Evolutionary conservation across 441 rosid genomes (phyloP), one percentile per base, ranked within the genome.

Genomic region (Erodium texanum): DNA sequence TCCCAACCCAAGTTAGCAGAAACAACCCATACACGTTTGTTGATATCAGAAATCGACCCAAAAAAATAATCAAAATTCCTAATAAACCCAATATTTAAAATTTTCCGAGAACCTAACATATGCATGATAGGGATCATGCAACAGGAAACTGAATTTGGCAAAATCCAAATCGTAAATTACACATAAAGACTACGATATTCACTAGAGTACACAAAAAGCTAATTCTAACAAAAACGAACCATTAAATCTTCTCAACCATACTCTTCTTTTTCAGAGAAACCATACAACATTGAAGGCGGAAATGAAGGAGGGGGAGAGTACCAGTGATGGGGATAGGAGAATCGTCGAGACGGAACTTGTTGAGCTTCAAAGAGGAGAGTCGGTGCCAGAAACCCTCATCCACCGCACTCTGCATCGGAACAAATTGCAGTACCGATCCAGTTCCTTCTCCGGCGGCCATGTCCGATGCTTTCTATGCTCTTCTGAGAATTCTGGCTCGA

Each of bases 351-450:
- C 97, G 88, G 20, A 88, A 74, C 74, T 84, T 80, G 79, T 93
- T 88, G 77, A 93, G 97, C 80, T 90, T 91, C 79, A 89, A 48
- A 72, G 92, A 88, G 71, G 96, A 90, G 64, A 93, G 80, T 73
- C 85, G 79, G 66, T 89, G 97, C 98, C 97, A 93, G 80, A 91
- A 91, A 68, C 96, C 92, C 76, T 93, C 96, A 52, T 93, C 96
- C 0, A 87, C 96, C 2, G 81, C 79, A 70, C 97, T 90, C 74
- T 88, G 86, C 67, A 90, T 82, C 34, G 89, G 87, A 16, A 88
- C 87, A 77, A 93, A 90, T 77, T 84, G 89, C 24, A 93, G 93
- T 22, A 86, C 70, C 5, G 86, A 68, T 71, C 36, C 81, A 68
- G 41, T 71, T 68, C 73, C 79, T 41, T 68, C 73, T 54, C 75